A percentile compares a stretch with the other conserved stretches of the same genome.
Evolutionary conservation across 169 alveolate genomes (phyloP).

Genomic region (Plasmodium blacklocki): DNA sequence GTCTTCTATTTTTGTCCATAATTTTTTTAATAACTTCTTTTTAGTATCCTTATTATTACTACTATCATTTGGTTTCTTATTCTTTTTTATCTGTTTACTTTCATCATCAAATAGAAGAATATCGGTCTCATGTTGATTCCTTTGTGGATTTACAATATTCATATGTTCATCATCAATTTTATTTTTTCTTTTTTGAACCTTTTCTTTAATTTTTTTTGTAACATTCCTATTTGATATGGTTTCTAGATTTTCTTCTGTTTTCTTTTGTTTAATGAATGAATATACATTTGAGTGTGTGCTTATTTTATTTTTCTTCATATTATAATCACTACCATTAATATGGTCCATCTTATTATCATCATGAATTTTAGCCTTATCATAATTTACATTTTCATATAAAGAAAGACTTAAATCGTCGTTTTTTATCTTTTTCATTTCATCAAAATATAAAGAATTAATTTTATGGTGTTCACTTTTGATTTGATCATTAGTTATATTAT

Average conservation of each 20-base stretch:
- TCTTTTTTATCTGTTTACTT: not conserved
- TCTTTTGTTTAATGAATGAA: too few relatives aligned
- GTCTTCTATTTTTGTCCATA: constrained; percentile 1
- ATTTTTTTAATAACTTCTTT: constrained; percentile 10
- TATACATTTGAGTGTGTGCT: not conserved
- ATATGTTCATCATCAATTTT: not conserved
- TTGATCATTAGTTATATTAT: not conserved
- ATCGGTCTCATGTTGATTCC: not conserved
- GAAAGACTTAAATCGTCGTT: not conserved
- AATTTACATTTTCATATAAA: not conserved
- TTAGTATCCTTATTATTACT: not conserved
- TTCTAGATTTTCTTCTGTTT: not conserved
- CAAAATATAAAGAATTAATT: not conserved
- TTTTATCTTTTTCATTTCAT: not conserved
- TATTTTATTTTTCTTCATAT: not conserved
- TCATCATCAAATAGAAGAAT: not conserved
- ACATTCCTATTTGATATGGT: too few relatives aligned
- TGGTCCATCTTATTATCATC: too few relatives aligned
- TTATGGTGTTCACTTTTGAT: not conserved
- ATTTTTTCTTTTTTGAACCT: not conserved
- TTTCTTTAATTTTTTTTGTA: not conserved
- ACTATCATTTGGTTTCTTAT: too few relatives aligned
- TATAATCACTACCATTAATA: not conserved
- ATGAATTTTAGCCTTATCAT: too few relatives aligned
- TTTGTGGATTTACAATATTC: not conserved